A percentile compares a stretch with the other conserved stretches of the same genome.
These are phyloP conservation scores for Rhexocercosporidium sp. DNA, from an alignment of 2,329 filamentous ascomycete genomes.

Conservation along the genomic window DNA sequence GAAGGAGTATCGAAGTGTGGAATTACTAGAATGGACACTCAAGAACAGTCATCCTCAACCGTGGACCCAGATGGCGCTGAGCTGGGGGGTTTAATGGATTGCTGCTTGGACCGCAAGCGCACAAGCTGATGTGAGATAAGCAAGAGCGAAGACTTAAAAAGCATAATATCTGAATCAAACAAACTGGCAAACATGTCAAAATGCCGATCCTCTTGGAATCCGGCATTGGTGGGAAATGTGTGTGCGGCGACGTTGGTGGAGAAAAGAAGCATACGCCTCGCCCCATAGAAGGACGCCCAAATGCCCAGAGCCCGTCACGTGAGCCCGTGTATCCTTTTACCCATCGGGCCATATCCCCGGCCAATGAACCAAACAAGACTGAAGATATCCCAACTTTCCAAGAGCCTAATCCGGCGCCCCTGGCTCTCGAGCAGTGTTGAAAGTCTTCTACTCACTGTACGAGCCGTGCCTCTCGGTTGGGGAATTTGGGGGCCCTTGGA, in stretches of 20 bases:
- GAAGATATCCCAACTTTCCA: not conserved
- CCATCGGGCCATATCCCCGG: constrained; percentile 14
- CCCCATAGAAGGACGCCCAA: not conserved
- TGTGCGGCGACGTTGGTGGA: constrained; percentile 8
- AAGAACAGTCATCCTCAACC: not conserved
- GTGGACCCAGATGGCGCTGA: not conserved
- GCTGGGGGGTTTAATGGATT: not conserved
- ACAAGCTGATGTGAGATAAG: constrained; percentile 13
- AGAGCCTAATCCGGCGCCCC: constrained; percentile 8
- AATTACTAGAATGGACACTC: not conserved
- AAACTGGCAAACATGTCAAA: not conserved
- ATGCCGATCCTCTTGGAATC: not conserved
- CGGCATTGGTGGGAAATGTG: constrained; percentile 6
- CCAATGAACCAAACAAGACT: not conserved
- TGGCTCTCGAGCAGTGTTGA: not conserved
- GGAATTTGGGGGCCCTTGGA: not conserved
- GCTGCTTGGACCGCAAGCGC: not conserved
- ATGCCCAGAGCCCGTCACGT: not conserved
- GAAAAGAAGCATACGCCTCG: constrained; percentile 13
- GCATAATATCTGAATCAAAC: not conserved
- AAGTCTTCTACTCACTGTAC: not conserved
- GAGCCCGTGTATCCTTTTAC: constrained; percentile 6
- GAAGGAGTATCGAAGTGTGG: not conserved
- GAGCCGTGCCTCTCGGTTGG: not conserved
- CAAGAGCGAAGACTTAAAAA: not conserved